Conservation (phyloP, 495 filamentous ascomycete species). For the Penicillium mononematosum region DNA sequence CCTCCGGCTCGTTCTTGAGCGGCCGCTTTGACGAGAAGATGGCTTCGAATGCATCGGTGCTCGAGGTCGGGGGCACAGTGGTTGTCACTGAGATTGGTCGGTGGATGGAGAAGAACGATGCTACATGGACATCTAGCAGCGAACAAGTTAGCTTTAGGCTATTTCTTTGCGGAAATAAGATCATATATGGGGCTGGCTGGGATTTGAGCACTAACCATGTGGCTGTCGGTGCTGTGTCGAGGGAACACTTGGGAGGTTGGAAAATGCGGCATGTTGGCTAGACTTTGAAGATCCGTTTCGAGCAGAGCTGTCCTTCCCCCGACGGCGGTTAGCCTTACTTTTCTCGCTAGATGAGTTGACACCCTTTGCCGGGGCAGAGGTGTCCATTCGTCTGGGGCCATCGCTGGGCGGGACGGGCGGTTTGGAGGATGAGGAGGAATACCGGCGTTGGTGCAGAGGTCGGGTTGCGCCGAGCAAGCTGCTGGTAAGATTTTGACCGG, state of each 20-base stretch:
- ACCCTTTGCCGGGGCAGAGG: constrained; percentile 43
- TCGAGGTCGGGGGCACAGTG: constrained; percentile 69
- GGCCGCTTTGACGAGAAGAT: constrained; percentile 64
- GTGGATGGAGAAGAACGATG: constrained; percentile 94
- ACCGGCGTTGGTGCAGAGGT: constrained; percentile 51
- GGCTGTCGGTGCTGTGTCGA: constrained; percentile 76
- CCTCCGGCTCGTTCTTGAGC: constrained; percentile 52
- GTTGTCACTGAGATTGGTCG: constrained; percentile 86
- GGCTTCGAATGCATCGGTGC: constrained; percentile 69
- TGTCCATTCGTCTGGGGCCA: constrained; percentile 42
- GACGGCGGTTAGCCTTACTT: constrained; percentile 37
- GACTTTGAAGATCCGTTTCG: constrained; percentile 40
- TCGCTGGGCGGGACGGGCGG: constrained; percentile 46
- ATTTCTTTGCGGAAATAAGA: not conserved
- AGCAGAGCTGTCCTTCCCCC: constrained; percentile 39
- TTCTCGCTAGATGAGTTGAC: constrained; percentile 41
- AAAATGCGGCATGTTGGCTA: constrained; percentile 42
- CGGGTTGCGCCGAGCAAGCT: constrained; percentile 34
- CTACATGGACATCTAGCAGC: constrained; percentile 72
- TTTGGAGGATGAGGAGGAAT: constrained; percentile 55
- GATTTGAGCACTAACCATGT: constrained; percentile 55
- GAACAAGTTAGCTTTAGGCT: constrained; percentile 5
- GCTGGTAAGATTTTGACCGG: constrained; percentile 33
- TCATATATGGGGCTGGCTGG: not conserved
- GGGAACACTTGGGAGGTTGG: constrained; percentile 76